Conservation (phyloP, 2,329 filamentous ascomycete species). For the Beauveria sp. region DNA sequence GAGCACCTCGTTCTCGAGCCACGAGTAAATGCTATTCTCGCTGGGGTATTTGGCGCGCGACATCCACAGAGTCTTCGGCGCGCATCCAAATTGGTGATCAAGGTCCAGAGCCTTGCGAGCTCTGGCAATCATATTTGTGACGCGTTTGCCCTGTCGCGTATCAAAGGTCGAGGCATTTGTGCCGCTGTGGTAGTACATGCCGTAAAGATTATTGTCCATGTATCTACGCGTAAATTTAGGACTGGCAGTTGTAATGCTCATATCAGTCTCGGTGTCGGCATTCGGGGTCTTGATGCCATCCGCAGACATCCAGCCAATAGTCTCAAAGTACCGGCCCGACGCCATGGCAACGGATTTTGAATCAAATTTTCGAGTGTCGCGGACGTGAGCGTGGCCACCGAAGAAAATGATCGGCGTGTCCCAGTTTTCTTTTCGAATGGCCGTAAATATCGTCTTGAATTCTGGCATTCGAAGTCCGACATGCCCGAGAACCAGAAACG, state of each 20-base stretch:
- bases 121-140: slow-evolving; percentile 59
- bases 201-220: slow-evolving; percentile 89
- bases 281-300: slow-evolving; percentile 45
- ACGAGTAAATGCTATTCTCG: slow-evolving; percentile 69
- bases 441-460: slow-evolving; percentile 68
- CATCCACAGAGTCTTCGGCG: slow-evolving; percentile 75
- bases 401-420: slow-evolving; percentile 86
- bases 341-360: slow-evolving; percentile 70
- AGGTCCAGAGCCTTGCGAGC: slow-evolving; percentile 65
- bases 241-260: slow-evolving; percentile 23
- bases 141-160: slow-evolving; percentile 65
- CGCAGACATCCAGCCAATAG: slow-evolving; percentile 87
- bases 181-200: slow-evolving; percentile 72
- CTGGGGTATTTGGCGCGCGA: slow-evolving; percentile 67
- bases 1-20: slow-evolving; percentile 69
- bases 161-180: slow-evolving; percentile 66
- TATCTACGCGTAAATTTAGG: slow-evolving; percentile 70
- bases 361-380: slow-evolving; percentile 77
- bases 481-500: slow-evolving; percentile 83
- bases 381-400: slow-evolving; percentile 82
- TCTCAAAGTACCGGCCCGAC: slow-evolving; percentile 90
- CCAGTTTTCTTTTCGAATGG: slow-evolving; percentile 69
- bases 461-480: slow-evolving; percentile 76
- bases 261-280: slow-evolving; percentile 15
- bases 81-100: slow-evolving; percentile 73